Conservation (phyloP, 345 rosid genomes). For the Bretschneidera sinensis region DNA sequence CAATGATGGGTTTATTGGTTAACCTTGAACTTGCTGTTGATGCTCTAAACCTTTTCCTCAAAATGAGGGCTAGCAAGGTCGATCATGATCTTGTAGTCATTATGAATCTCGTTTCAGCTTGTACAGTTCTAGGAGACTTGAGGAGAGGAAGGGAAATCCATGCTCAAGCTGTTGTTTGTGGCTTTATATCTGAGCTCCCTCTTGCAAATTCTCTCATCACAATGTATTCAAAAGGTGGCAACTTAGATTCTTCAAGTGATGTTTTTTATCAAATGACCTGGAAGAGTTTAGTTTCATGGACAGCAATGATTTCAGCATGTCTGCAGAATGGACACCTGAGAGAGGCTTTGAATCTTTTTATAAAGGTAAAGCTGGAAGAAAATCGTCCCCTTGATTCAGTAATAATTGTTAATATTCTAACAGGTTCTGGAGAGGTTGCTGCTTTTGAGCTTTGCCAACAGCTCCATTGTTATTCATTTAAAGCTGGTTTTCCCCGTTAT, state of each 20-base stretch:
- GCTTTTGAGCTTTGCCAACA: slow-evolving; percentile 34
- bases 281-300: slow-evolving; percentile 45
- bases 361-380: slow-evolving; percentile 22
- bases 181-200: slow-evolving; percentile 23
- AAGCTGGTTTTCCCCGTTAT: slow-evolving; percentile 19
- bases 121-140: slow-evolving; percentile 32
- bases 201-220: slow-evolving; percentile 33
- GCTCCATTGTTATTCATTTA: slow-evolving; percentile 35
- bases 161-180: slow-evolving; percentile 31
- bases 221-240: slow-evolving; percentile 44
- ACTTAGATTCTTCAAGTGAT: slow-evolving; percentile 31
- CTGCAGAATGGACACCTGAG: slow-evolving; percentile 27
- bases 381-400: slow-evolving; percentile 30
- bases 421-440: slow-evolving; percentile 29
- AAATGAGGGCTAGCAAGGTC: slow-evolving; percentile 23
- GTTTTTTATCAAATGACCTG: slow-evolving; percentile 27
- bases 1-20: slow-evolving; percentile 35
- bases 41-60: slow-evolving; percentile 25
- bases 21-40: slow-evolving; percentile 27
- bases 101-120: slow-evolving; percentile 35
- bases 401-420: slow-evolving; percentile 23
- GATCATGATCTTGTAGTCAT: slow-evolving; percentile 24
- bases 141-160: slow-evolving; percentile 38
- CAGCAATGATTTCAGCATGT: slow-evolving; percentile 38
- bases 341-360: slow-evolving; percentile 35